These are phyloP conservation scores for Vitis labrusca DNA, from an alignment of 164 flowering plant species.

Conservation along the genomic window DNA sequence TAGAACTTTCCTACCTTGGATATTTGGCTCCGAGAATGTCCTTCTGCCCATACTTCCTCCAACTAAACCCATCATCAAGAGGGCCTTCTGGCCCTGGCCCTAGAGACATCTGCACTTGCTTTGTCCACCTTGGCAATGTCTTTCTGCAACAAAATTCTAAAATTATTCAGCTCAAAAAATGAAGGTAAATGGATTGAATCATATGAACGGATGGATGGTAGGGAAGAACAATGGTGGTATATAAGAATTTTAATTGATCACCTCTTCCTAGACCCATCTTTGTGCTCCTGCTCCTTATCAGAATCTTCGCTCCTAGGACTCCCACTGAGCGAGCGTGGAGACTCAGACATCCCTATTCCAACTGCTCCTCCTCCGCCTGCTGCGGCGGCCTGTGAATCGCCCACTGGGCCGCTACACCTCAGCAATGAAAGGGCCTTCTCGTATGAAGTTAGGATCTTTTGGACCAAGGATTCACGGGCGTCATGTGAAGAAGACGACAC, in stretches of 20 bases:
- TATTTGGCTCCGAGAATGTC: constrained; percentile 54
- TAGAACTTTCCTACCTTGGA: constrained; percentile 42
- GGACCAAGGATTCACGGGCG: constrained; percentile 24
- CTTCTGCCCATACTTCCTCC: constrained; percentile 72
- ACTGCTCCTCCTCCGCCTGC: background rate
- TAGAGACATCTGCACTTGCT: constrained; percentile 28
- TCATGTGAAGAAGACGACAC: constrained; percentile 31
- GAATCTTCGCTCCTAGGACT: constrained; percentile 56
- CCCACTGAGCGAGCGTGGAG: constrained; percentile 34
- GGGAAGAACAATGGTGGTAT: too few relatives aligned
- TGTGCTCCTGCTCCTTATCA: constrained; percentile 31
- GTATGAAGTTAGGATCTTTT: constrained; percentile 41
- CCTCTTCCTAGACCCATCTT: constrained; percentile 47
- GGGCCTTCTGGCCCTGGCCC: constrained; percentile 43
- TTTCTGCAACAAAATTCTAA: constrained; percentile 34
- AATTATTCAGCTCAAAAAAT: background rate
- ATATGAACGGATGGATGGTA: background rate
- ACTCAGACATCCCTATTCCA: constrained; percentile 20
- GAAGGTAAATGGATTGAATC: background rate
- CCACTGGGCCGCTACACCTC: constrained; percentile 3
- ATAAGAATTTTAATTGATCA: constrained; percentile 3
- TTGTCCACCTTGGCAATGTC: constrained; percentile 42
- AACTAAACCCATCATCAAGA: constrained; percentile 49
- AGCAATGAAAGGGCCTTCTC: constrained; percentile 47
- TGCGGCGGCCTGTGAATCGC: background rate